A percentile compares a stretch with the other conserved stretches of the same genome.
These are phyloP conservation scores for Aspergillus fischeri DNA, from an alignment of 2,329 filamentous ascomycete species.

Conservation along the genomic window DNA sequence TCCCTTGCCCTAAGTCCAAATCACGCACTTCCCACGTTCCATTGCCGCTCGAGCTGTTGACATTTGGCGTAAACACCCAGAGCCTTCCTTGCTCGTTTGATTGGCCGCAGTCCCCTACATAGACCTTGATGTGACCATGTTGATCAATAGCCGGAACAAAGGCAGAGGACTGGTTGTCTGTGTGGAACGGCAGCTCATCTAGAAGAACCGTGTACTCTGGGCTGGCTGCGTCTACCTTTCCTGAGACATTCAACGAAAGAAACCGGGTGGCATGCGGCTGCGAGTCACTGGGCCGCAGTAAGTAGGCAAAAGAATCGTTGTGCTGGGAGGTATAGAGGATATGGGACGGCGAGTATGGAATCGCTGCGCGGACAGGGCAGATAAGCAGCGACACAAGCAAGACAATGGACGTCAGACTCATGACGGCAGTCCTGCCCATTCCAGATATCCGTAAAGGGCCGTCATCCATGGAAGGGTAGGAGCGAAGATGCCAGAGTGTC, in stretches of 20 bases:
- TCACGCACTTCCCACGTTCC: conserved; percentile 53
- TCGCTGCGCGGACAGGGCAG: conserved; percentile 32
- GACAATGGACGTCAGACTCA: conserved; percentile 9
- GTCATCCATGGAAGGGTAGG: conserved; percentile 15
- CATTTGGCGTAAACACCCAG: conserved; percentile 62
- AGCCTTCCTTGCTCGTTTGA: conserved; percentile 51
- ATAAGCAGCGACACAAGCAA: conserved; percentile 20
- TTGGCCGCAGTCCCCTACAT: conserved; percentile 66
- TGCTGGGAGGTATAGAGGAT: conserved; percentile 56
- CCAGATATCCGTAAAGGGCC: conserved; percentile 6
- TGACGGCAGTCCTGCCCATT: conserved; percentile 11
- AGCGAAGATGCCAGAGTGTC: background rate
- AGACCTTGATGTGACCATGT: conserved; percentile 67
- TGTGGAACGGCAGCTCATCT: conserved; percentile 23
- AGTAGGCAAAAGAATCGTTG: conserved; percentile 59
- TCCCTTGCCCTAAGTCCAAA: conserved; percentile 29
- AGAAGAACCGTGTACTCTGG: conserved; percentile 29
- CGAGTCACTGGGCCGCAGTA: conserved; percentile 58
- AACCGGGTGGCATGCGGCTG: conserved; percentile 50
- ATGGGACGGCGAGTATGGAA: conserved; percentile 75
- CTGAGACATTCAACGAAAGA: conserved; percentile 62
- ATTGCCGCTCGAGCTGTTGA: conserved; percentile 41
- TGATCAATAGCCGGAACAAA: conserved; percentile 66
- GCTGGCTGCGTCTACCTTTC: conserved; percentile 48
- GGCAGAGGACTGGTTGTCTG: conserved; percentile 52